These are phyloP conservation scores for Silybum marianum DNA, from an alignment of 129 eudicot species.

Conservation along the genomic window DNA sequence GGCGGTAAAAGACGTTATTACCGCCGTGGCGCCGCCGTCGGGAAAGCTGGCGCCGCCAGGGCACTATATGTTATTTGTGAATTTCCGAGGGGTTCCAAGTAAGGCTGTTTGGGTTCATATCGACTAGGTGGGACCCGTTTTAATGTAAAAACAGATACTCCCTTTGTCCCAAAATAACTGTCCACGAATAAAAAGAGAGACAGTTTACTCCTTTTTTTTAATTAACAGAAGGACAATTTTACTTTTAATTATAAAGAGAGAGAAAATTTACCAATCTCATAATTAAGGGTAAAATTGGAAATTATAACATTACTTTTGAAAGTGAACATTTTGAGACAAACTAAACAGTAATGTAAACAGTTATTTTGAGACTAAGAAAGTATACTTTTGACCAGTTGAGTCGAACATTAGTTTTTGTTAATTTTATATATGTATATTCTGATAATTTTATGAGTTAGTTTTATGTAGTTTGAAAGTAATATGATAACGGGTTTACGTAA, in stretches of 20 bases:
- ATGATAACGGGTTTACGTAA: neutral
- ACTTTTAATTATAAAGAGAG: no score
- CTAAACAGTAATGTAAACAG: no score
- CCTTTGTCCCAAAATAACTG: no score
- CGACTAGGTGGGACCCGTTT: conserved; percentile 18
- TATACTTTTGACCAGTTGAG: conserved; percentile 5
- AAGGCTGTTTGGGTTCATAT: conserved; percentile 71
- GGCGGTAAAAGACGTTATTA: conserved; percentile 13
- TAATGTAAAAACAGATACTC: neutral
- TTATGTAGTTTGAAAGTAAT: neutral
- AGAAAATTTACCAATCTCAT: no score
- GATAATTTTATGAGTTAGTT: neutral
- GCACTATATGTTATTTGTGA: conserved; percentile 64
- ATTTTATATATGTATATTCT: no score
- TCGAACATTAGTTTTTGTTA: conserved; percentile 23
- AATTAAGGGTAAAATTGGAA: no score
- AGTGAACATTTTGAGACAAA: no score
- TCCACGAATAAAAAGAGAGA: no score
- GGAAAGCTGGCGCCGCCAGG: conserved; percentile 61
- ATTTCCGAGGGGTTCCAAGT: conserved; percentile 59
- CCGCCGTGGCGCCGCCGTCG: conserved; percentile 31
- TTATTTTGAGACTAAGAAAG: no score
- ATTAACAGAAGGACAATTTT: neutral
- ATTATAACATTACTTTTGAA: no score
- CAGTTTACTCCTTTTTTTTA: no score